Percentiles rank a stretch among this genome's conserved stretches.
phyloP scores from a whole-genome alignment of 1,139 yeast species.

The Kodamaea ohmeri region DNA sequence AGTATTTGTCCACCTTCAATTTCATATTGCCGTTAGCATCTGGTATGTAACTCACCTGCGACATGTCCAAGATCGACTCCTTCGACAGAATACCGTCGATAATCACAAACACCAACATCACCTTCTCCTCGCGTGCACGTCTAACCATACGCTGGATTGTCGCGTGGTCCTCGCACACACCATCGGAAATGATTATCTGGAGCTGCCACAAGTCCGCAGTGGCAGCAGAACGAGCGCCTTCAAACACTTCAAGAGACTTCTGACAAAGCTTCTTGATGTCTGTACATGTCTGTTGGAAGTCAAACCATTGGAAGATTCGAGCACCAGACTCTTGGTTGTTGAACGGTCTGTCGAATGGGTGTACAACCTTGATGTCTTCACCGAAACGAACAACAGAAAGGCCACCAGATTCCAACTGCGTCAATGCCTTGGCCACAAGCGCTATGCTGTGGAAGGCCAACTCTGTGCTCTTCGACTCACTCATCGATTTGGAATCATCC shows the following conservation, averaged over 20 bases:
- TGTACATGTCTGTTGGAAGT: constrained; percentile 84
- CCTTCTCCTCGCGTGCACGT: constrained; percentile 85
- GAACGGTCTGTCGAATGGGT: constrained; percentile 85
- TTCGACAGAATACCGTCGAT: constrained; percentile 84
- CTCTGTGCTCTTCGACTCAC: constrained; percentile 85
- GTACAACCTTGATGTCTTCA: constrained; percentile 77
- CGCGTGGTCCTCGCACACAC: constrained; percentile 94
- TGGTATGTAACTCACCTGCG: constrained; percentile 74
- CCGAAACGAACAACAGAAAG: constrained; percentile 91
- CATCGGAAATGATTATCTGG: constrained; percentile 90
- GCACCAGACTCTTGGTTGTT: constrained; percentile 77
- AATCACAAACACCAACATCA: constrained; percentile 93
- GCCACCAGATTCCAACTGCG: constrained; percentile 94
- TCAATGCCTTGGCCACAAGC: constrained; percentile 86
- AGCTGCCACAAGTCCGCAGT: constrained; percentile 85
- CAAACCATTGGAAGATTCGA: constrained; percentile 81
- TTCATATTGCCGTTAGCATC: constrained; percentile 71
- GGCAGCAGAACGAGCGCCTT: constrained; percentile 57
- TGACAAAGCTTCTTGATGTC: constrained; percentile 74
- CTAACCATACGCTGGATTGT: constrained; percentile 80
- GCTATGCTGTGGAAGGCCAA: constrained; percentile 95
- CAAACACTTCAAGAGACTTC: constrained; percentile 72
- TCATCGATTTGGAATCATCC: constrained; percentile 97
- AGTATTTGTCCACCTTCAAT: constrained; percentile 75
- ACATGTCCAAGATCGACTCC: constrained; percentile 92